phyloP scores from a whole-genome alignment of 768 basidiomycete species.

The Roridomyces roridus region DNA sequence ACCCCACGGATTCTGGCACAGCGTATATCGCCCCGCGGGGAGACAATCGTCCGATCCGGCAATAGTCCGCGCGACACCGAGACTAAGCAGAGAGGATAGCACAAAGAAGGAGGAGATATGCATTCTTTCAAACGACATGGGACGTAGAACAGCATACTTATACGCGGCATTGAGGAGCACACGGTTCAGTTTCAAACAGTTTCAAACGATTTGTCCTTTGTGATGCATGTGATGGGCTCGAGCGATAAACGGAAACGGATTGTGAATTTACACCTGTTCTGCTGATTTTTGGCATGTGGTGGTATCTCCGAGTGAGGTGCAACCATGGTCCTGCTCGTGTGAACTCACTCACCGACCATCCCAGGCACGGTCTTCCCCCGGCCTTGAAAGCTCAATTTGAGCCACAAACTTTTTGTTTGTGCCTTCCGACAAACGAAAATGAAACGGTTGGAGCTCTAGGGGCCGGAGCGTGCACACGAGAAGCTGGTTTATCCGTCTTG shows the following conservation, averaged over 20 bases:
- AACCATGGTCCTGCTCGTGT: too few relatives aligned
- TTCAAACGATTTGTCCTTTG: too few relatives aligned
- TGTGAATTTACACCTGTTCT: too few relatives aligned
- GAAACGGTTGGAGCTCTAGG: too few relatives aligned
- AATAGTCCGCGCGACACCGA: conserved; percentile 42
- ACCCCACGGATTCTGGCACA: conserved; percentile 67
- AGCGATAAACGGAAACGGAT: too few relatives aligned
- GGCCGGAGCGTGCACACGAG: neutral
- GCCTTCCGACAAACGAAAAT: neutral
- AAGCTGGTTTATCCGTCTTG: conserved; percentile 17
- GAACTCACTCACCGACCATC: too few relatives aligned
- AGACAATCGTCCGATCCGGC: conserved; percentile 49
- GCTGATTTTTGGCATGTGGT: too few relatives aligned
- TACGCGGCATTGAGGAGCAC: neutral
- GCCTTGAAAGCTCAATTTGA: too few relatives aligned
- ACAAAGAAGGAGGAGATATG: conserved; percentile 3
- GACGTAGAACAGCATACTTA: neutral
- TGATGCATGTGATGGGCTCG: too few relatives aligned
- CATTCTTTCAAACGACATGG: neutral
- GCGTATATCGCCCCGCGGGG: conserved; percentile 51
- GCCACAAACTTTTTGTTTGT: neutral
- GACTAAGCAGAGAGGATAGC: neutral
- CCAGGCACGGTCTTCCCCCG: too few relatives aligned
- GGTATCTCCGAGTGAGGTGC: too few relatives aligned
- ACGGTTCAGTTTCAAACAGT: too few relatives aligned